Base-by-base conservation (phyloP, 768 basidiomycete genomes). In the Boletus reticuloceps region DNA sequence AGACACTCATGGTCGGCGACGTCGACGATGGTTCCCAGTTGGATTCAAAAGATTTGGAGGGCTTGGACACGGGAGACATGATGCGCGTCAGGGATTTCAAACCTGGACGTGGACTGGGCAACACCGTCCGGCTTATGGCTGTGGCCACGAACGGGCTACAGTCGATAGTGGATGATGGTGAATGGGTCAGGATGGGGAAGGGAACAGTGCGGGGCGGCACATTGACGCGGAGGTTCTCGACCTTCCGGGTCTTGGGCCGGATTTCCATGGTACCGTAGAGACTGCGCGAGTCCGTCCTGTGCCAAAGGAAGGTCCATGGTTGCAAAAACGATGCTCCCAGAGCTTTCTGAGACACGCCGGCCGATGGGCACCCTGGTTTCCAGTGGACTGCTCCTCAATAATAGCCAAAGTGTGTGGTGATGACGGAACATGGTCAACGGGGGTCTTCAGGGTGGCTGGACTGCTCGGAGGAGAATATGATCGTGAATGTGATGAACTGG, bases 301-400 rank as follows among this genome's bases (percentile, higher is more conserved):
- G 54, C 58, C 38, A 38, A 50, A 44, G 58, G 31, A 41, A 34
- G 50, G 25, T 65, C 61, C 13, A 38, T 55, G 37, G 58, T 60
- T 32, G 66, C 53, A 31, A 66, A 70, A 22, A 66, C 14, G 22
- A 64, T 61, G 49, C 64, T 69, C 9, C 56, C 63, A 2, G 68
- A 64, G 11, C 51, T 52, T 19, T 59, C 51, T 16, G 69, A 71
- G 12, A 20, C 34, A 37, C 39, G 56, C 3, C 58, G 55, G 37
- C 43, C 16, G 4, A 32, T 38, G 0, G 56, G 31, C n/a, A 50
- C 53, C 20, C 54, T n/a, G 61, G 13, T 60, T 66, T 47, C 68
- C 71, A 5, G 50, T 22, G 25, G 58, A 50, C 38, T 65, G 61
- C 54, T 80, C 79, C 55, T 75, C 69, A 9, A 77, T 79, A 20